Evolutionary conservation across 2,329 filamentous ascomycete genomes (phyloP), one percentile per base, ranked within the genome.

Genomic region (Xenoacremonium recifei): DNA sequence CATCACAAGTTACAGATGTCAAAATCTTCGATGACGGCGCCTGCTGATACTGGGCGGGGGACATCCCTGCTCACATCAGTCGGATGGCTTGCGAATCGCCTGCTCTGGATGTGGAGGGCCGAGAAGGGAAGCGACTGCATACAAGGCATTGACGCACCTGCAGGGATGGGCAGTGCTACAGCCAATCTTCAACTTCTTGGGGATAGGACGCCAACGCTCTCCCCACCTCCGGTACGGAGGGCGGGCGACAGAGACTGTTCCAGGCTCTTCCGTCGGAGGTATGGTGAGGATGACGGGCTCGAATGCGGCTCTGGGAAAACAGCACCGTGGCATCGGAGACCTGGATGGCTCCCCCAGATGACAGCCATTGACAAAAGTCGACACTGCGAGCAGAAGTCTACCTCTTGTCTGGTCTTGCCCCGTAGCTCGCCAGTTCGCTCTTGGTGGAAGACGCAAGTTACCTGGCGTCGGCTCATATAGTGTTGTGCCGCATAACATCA

Each of bases 141-240:
- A 51, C 54, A 67, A 65, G 57, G 65, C 65, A 67, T 68, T 67
- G 64, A 68, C 60, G 63, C 62, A 65, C 45, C 47, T 61, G 52
- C 62, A 65, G 62, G 62, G 58, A 48, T 48, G 32, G 44, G 48
- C 40, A 44, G 46, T 48, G 50, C 46, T 44, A 47, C 50, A 48
- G 29, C 29, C 7, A 31, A 31, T 31, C 29, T 31, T 15, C n/a
- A 31, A n/a, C 29, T 7, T 31, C 29, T 15, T 31, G 7, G 29
- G 29, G 29, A 31, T 31, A 31, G 29, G 29, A 11, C n/a, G n/a
- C 9, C 13, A 31, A 16, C 21, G 29, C 45, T 23, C 27, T 31
- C 20, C 31, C 29, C 34, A 27, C 40, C n/a, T n/a, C n/a, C n/a
- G n/a, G n/a, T n/a, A n/a, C n/a, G n/a, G n/a, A n/a, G n/a, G n/a